Evolutionary conservation across 1,139 yeast genomes (phyloP).

Genomic region (Kodamaea plutei): DNA sequence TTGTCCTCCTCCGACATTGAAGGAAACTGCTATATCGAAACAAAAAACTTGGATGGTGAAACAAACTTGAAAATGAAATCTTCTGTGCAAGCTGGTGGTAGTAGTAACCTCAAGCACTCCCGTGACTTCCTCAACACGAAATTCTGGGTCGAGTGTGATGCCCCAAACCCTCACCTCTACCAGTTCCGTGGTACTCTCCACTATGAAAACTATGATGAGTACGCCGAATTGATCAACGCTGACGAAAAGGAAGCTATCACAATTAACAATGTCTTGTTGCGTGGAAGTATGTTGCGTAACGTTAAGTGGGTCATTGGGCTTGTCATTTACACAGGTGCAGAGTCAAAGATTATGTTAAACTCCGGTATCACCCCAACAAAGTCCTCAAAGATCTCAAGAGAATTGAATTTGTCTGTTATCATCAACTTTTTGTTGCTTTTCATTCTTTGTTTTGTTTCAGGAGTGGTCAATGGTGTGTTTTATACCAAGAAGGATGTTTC

Average conservation of each 20-base stretch:
- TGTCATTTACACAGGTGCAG: conserved; percentile 85
- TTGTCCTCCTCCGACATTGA: conserved; percentile 82
- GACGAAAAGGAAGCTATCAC: conserved; percentile 70
- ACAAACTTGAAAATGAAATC: conserved; percentile 83
- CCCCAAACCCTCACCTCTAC: conserved; percentile 81
- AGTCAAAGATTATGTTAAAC: conserved; percentile 89
- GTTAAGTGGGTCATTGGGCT: conserved; percentile 92
- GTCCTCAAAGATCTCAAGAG: conserved; percentile 74
- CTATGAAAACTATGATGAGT: conserved; percentile 47
- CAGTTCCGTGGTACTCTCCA: conserved; percentile 82
- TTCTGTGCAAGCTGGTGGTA: conserved; percentile 66
- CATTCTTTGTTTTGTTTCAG: conserved; percentile 76
- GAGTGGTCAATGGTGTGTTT: conserved; percentile 75
- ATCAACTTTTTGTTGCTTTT: conserved; percentile 75
- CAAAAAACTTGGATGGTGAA: conserved; percentile 95
- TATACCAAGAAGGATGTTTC: conserved; percentile 54
- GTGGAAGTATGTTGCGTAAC: conserved; percentile 91
- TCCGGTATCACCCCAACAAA: conserved; percentile 93
- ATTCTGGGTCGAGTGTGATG: conserved; percentile 87
- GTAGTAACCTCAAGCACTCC: conserved; percentile 52
- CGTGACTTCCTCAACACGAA: conserved; percentile 69
- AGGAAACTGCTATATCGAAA: conserved; percentile 90
- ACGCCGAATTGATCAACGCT: conserved; percentile 32
- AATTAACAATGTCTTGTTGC: conserved; percentile 72
- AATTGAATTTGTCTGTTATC: conserved; percentile 76